phyloP scores from a whole-genome alignment of 2,329 filamentous ascomycete species.

The Phialophora expanda region DNA sequence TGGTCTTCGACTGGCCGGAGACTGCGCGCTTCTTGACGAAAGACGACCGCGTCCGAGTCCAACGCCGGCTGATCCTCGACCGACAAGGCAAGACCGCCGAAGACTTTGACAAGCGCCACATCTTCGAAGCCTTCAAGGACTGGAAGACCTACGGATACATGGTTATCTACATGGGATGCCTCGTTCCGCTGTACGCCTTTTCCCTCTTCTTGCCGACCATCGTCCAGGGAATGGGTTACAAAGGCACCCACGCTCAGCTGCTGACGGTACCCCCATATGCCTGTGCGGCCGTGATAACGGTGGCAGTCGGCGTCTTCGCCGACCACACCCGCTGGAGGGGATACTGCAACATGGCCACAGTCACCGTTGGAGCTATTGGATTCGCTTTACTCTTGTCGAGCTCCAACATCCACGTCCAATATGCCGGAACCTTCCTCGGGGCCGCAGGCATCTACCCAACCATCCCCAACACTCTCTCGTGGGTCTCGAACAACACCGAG shows the following conservation, averaged over 20 bases:
- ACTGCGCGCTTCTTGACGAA: conserved; percentile 52
- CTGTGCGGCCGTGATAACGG: conserved; percentile 61
- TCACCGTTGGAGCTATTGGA: conserved; percentile 72
- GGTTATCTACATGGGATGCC: conserved; percentile 58
- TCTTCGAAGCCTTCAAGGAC: conserved; percentile 56
- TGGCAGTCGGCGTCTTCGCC: conserved; percentile 62
- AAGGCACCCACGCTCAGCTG: conserved; percentile 65
- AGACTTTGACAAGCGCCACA: conserved; percentile 52
- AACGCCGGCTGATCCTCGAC: conserved; percentile 50
- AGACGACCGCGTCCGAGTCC: conserved; percentile 48
- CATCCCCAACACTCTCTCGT: conserved; percentile 84
- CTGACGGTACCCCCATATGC: conserved; percentile 71
- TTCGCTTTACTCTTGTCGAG: conserved; percentile 74
- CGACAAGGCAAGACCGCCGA: conserved; percentile 50
- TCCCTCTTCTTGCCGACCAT: conserved; percentile 65
- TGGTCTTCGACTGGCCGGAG: conserved; percentile 58
- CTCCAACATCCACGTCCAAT: conserved; percentile 16
- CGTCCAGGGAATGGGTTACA: conserved; percentile 61
- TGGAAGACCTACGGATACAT: conserved; percentile 55
- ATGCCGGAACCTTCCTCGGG: conserved; percentile 77
- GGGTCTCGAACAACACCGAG: conserved; percentile 88
- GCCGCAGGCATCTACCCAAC: conserved; percentile 87
- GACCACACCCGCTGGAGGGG: conserved; percentile 67
- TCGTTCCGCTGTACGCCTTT: conserved; percentile 63
- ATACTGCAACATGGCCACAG: conserved; percentile 71